A percentile compares a stretch with the other conserved stretches of the same genome.
Evolutionary conservation across 2,329 filamentous ascomycete species (phyloP).

Genomic region (Zymoseptoria brevis): DNA sequence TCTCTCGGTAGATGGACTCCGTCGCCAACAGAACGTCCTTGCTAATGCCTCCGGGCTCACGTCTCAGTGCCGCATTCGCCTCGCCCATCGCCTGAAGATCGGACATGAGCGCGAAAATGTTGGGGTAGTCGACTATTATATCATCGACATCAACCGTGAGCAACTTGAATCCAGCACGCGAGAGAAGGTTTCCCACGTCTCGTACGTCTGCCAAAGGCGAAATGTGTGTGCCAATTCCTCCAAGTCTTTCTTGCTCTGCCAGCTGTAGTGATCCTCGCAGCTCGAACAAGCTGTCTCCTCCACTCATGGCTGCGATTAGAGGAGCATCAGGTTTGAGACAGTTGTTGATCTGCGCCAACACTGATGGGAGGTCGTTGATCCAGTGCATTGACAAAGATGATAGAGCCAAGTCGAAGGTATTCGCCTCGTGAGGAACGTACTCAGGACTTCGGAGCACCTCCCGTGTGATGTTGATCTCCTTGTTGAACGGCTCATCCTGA

Average conservation of each 20-base stretch:
- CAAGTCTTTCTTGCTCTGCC: conserved; percentile 79
- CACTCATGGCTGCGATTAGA: conserved; percentile 93
- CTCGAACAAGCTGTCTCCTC: conserved; percentile 89
- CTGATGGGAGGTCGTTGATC: conserved; percentile 89
- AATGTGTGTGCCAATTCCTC: conserved; percentile 85
- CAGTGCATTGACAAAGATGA: conserved; percentile 88
- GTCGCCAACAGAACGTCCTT: conserved; percentile 80
- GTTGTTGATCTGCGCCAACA: conserved; percentile 76
- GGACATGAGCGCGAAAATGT: conserved; percentile 82
- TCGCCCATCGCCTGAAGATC: conserved; percentile 97
- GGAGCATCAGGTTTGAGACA: conserved; percentile 83
- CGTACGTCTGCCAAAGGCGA: conserved; percentile 87
- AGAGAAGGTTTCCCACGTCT: conserved; percentile 80
- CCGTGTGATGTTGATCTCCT: conserved; percentile 61
- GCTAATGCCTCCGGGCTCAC: conserved; percentile 67
- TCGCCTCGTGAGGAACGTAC: conserved; percentile 64
- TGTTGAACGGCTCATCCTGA: conserved; percentile 64
- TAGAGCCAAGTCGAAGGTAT: conserved; percentile 80
- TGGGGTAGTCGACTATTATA: conserved; percentile 89
- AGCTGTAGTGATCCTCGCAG: conserved; percentile 87
- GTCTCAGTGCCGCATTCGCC: conserved; percentile 76
- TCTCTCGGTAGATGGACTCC: conserved; percentile 77
- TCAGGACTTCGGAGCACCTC: conserved; percentile 69
- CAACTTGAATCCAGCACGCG: conserved; percentile 86
- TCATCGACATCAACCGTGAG: conserved; percentile 96